Evolutionary conservation across 352 stramenopile species (phyloP), one percentile per base, ranked within the genome.

Genomic region (Pythium brachiatum): DNA sequence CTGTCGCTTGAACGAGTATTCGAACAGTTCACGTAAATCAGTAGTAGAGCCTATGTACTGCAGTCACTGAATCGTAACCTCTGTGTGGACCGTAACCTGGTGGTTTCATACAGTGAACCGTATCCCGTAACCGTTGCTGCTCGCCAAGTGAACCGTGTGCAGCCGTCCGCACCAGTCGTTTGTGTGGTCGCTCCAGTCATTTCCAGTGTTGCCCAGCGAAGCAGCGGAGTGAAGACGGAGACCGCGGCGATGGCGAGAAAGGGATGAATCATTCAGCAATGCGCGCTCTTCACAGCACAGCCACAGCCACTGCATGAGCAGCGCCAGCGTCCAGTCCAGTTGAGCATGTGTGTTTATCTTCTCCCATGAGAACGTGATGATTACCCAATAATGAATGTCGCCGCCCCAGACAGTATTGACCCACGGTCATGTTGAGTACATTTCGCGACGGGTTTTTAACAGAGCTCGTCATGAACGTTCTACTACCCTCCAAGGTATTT

Each of bases 1-100:
- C 73, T 95, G 38, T 96, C 91, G 1, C 78, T 98, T 1, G 94
- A 98, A 72, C 85, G 89, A 21, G 89, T 98, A 16, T 98, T 98
- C 68, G 94, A 97, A 70, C 78, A 96, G 60, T 97, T 98, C 57
- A 92, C 90, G 44, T 88, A 67, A 78, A 25, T 7, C 20, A 61
- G 34, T 57, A 52, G 4, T 16, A 27, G 12, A 20, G 18, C 50
- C n/a, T n/a, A n/a, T n/a, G n/a, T n/a, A n/a, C n/a, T n/a, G n/a
- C n/a, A n/a, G n/a, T n/a, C n/a, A n/a, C n/a, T n/a, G n/a, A n/a
- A n/a, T n/a, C n/a, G 36, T 44, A 21, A 21, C 13, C 36, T 41
- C 3, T n/a, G n/a, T n/a, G n/a, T n/a, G n/a, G n/a, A n/a, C n/a
- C n/a, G n/a, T n/a, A n/a, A n/a, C n/a, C n/a, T n/a, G n/a, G n/a